Percentiles rank a stretch among this genome's conserved stretches.
phyloP scores from a whole-genome alignment of 805 yeast species.

The Komagataella ulmi region DNA sequence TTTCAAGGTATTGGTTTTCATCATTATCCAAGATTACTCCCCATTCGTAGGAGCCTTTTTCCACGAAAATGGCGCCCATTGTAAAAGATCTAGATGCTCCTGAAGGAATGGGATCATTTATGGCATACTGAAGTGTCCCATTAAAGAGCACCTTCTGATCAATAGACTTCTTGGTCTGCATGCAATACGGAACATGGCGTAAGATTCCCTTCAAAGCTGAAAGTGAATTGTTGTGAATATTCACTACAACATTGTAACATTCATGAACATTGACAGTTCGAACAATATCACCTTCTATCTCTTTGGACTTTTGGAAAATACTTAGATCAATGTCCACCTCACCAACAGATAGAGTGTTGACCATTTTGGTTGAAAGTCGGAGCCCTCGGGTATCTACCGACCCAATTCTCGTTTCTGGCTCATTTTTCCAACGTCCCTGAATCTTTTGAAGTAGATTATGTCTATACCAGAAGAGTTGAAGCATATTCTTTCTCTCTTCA shows the following conservation, averaged over 20 bases:
- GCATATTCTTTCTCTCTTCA: conserved; percentile 41
- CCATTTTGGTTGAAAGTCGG: conserved; percentile 49
- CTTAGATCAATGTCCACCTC: conserved; percentile 28
- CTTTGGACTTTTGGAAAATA: conserved; percentile 8
- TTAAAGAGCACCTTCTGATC: conserved; percentile 55
- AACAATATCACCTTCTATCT: conserved; percentile 8
- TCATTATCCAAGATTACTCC: conserved; percentile 45
- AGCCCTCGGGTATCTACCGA: conserved; percentile 53
- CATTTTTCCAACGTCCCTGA: conserved; percentile 49
- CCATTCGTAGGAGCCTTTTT: conserved; percentile 76
- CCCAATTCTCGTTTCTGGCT: conserved; percentile 32
- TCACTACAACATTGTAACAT: conserved; percentile 36
- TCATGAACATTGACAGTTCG: conserved; percentile 27
- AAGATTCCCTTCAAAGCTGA: conserved; percentile 36
- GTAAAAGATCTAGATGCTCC: conserved; percentile 26
- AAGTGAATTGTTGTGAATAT: conserved; percentile 33
- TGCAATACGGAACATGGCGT: conserved; percentile 37
- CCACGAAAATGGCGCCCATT: conserved; percentile 52
- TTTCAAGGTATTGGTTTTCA: conserved; percentile 6
- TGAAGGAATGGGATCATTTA: conserved; percentile 27
- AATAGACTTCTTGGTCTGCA: conserved; percentile 16
- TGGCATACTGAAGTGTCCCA: conserved; percentile 54
- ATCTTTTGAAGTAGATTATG: conserved; percentile 46
- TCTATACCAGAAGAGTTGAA: conserved; percentile 73
- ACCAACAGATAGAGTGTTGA: conserved; percentile 35